phyloP scores from a whole-genome alignment of 202 grass and related monocot genomes.

The Zizania palustris region DNA sequence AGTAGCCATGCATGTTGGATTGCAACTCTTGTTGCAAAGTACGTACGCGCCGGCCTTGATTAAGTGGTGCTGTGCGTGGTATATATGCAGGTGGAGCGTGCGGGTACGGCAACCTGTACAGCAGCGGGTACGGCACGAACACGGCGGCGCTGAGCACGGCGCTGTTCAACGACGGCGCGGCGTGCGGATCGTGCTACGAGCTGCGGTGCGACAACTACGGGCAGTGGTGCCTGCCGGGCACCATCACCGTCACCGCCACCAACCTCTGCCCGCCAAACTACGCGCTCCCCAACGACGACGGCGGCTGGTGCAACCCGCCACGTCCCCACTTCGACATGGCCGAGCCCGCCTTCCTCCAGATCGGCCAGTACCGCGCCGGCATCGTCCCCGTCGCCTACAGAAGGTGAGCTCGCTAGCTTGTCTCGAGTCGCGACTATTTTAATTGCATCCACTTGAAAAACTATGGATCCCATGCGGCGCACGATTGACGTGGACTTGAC shows the following conservation, averaged over 20 bases:
- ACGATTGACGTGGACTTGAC: conserved; percentile 9
- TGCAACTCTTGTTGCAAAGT: too few species aligned
- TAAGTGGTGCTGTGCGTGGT: too few species aligned
- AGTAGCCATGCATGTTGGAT: background rate
- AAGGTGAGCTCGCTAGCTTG: conserved; percentile 44
- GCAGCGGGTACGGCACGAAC: conserved; percentile 76
- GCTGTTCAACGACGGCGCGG: conserved; percentile 67
- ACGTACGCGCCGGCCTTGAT: too few species aligned
- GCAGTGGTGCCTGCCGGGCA: conserved; percentile 59
- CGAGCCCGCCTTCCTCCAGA: conserved; percentile 79
- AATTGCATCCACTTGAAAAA: background rate
- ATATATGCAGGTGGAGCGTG: conserved; percentile 60
- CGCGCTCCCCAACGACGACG: conserved; percentile 55
- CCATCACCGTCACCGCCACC: conserved; percentile 73
- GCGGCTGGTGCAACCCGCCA: conserved; percentile 91
- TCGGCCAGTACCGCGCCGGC: conserved; percentile 83
- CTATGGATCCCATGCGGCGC: background rate
- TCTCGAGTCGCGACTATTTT: background rate
- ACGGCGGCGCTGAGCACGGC: conserved; percentile 81
- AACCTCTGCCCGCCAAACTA: conserved; percentile 75
- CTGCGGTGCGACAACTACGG: conserved; percentile 56
- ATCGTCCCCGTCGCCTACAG: conserved; percentile 80
- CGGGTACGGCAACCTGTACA: conserved; percentile 79
- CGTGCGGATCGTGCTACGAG: conserved; percentile 87
- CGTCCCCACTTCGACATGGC: conserved; percentile 88